Percentiles rank a stretch among this genome's conserved stretches.
Evolutionary conservation across 2,329 filamentous ascomycete species (phyloP).

Genomic region (Aspergillus chevalieri): DNA sequence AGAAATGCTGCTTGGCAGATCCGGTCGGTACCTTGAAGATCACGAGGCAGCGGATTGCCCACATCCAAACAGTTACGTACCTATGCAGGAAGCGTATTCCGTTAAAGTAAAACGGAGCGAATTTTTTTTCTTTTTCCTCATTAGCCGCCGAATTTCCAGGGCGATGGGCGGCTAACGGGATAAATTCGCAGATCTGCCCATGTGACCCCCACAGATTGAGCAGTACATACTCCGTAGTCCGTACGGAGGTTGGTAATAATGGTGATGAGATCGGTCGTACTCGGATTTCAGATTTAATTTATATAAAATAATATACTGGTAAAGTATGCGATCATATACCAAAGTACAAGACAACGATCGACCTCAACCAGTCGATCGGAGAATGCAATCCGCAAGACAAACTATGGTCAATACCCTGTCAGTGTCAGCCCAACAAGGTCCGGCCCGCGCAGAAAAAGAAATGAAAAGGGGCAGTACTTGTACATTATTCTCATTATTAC

Average conservation of each 20-base stretch:
- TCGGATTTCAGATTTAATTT: too few species aligned
- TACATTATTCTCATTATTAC: background rate
- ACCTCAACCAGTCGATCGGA: background rate
- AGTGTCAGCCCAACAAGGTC: background rate
- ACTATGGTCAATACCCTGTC: background rate
- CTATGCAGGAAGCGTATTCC: too few species aligned
- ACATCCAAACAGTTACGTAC: too few species aligned
- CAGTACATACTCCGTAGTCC: background rate
- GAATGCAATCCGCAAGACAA: background rate
- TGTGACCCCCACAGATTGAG: background rate
- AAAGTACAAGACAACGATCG: background rate
- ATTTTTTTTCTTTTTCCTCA: slow-evolving; percentile 1
- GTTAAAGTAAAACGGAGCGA: too few species aligned
- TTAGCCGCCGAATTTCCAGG: slow-evolving; percentile 12
- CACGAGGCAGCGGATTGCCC: too few species aligned
- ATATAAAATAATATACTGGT: background rate
- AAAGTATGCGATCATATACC: background rate
- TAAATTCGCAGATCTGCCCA: slow-evolving; percentile 15
- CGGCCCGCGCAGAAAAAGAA: background rate
- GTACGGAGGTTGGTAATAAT: background rate
- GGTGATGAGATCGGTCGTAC: too few species aligned
- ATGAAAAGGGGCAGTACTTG: background rate
- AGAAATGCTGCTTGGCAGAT: too few species aligned
- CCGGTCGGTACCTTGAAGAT: too few species aligned
- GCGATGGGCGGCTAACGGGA: slow-evolving; percentile 21